A percentile compares a stretch with the other conserved stretches of the same genome.
phyloP scores from a whole-genome alignment of 352 stramenopile species.

The Paralagenidium karlingii region DNA sequence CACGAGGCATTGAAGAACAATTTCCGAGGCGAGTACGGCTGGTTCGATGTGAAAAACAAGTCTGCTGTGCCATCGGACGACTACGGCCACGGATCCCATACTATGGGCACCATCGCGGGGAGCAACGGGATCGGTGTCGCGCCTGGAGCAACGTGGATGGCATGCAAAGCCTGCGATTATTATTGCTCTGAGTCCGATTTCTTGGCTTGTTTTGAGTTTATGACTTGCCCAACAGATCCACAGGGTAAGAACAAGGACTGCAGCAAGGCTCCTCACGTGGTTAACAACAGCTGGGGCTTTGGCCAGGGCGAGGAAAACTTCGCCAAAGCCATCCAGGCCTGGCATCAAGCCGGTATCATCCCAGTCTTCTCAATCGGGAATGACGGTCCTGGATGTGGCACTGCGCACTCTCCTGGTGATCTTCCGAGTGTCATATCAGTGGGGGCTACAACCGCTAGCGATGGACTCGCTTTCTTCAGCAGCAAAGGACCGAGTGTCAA shows the following conservation, averaged over 20 bases:
- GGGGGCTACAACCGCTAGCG: constrained; percentile 10
- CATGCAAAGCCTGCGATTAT: constrained; percentile 9
- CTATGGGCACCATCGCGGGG: constrained; percentile 14
- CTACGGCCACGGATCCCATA: constrained; percentile 20
- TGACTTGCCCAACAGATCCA: constrained; percentile 8
- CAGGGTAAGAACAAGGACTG: constrained; percentile 17
- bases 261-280: constrained; percentile 18
- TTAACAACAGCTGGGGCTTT: constrained; percentile 25
- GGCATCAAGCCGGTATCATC: constrained; percentile 17
- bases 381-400: constrained; percentile 11
- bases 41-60: constrained; percentile 27
- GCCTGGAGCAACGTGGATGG: constrained; percentile 14
- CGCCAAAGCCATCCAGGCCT: constrained; percentile 11
- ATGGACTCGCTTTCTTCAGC: constrained; percentile 13
- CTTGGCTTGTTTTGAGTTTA: constrained; percentile 13
- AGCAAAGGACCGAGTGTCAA: constrained; percentile 16
- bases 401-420: constrained; percentile 11
- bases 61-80: constrained; percentile 14
- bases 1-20: constrained; percentile 3
- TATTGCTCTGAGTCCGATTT: constrained; percentile 9
- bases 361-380: constrained; percentile 23
- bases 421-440: constrained; percentile 15
- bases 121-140: constrained; percentile 13
- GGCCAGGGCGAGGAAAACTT: constrained; percentile 4
- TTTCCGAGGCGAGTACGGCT: constrained; percentile 23